Conservation (phyloP, 1,284 basidiomycete species). For the Fistulinella staudtii region DNA sequence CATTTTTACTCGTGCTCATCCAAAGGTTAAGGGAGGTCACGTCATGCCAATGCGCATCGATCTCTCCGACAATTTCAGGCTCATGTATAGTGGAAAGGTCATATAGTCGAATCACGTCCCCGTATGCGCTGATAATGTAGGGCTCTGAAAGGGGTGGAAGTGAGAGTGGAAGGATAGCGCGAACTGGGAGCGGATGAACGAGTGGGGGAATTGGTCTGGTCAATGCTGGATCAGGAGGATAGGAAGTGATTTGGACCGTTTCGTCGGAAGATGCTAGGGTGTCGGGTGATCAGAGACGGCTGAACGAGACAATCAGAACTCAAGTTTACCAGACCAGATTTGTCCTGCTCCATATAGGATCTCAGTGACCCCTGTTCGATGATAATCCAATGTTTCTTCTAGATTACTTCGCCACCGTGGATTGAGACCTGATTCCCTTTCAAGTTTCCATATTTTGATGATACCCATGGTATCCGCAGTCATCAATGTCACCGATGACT, state of each 20-base stretch:
- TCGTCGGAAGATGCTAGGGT: slow-evolving; percentile 80
- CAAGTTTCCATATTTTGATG: slow-evolving; percentile 72
- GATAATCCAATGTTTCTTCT: slow-evolving; percentile 58
- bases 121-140: slow-evolving; percentile 76
- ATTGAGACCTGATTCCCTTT: slow-evolving; percentile 40
- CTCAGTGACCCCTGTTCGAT: slow-evolving; percentile 81
- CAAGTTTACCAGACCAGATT: slow-evolving; percentile 76
- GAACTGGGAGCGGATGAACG: slow-evolving; percentile 63
- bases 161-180: slow-evolving; percentile 66
- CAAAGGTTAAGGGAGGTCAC: slow-evolving; percentile 73
- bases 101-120: slow-evolving; percentile 75
- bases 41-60: slow-evolving; percentile 87
- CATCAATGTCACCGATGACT: slow-evolving; percentile 52
- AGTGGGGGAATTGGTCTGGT: slow-evolving; percentile 47
- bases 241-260: slow-evolving; percentile 59
- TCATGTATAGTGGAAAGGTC: slow-evolving; percentile 61
- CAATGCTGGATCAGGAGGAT: slow-evolving; percentile 26
- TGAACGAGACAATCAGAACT: background rate
- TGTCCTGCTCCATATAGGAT: slow-evolving; percentile 61
- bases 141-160: slow-evolving; percentile 59
- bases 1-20: slow-evolving; percentile 47
- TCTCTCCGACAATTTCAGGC: slow-evolving; percentile 60
- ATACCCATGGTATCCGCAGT: slow-evolving; percentile 86
- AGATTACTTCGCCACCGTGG: slow-evolving; percentile 52
- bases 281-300: slow-evolving; percentile 1